A percentile compares a stretch with the other conserved stretches of the same genome.
Evolutionary conservation across 2,329 filamentous ascomycete genomes (phyloP).

Genomic region (Ophiostoma novo-ulmi): DNA sequence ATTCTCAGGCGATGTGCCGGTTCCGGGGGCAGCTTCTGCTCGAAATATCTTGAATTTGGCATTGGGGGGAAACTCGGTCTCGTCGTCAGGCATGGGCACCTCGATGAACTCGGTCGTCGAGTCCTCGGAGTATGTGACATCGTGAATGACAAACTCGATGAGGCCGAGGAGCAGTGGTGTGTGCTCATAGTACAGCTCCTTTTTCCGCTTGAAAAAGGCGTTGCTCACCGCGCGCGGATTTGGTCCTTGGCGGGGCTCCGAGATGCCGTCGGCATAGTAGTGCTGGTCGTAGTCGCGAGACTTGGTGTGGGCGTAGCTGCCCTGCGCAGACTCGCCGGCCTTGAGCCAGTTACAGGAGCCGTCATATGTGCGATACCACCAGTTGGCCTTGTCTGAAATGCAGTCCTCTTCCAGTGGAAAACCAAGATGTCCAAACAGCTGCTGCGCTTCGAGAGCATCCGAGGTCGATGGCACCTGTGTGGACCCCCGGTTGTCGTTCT

Average conservation of each 20-base stretch:
- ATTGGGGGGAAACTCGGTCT: slow-evolving; percentile 22
- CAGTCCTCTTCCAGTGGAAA: slow-evolving; percentile 20
- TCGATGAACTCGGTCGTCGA: slow-evolving; percentile 25
- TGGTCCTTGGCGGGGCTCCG: slow-evolving; percentile 23
- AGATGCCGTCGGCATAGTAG: slow-evolving; percentile 25
- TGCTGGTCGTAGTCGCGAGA: slow-evolving; percentile 26
- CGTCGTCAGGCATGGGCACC: slow-evolving; percentile 25
- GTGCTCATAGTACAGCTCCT: slow-evolving; percentile 25
- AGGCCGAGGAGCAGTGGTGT: slow-evolving; percentile 26
- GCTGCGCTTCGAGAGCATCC: background rate
- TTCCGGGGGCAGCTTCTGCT: slow-evolving; percentile 23
- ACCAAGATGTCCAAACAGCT: slow-evolving; percentile 13
- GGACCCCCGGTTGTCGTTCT: background rate
- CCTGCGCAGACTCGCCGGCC: slow-evolving; percentile 20
- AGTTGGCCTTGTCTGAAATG: slow-evolving; percentile 19
- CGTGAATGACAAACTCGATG: slow-evolving; percentile 27
- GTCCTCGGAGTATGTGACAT: slow-evolving; percentile 25
- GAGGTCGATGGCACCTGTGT: background rate
- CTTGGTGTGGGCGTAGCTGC: slow-evolving; percentile 24
- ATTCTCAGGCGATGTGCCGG: slow-evolving; percentile 25
- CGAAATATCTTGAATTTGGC: background rate
- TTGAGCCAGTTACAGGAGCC: slow-evolving; percentile 27
- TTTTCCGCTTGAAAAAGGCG: slow-evolving; percentile 26
- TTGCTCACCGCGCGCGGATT: slow-evolving; percentile 27
- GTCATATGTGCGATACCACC: slow-evolving; percentile 27